Conservation (phyloP, 306 rosid species). For the Quercus engelmannii region DNA sequence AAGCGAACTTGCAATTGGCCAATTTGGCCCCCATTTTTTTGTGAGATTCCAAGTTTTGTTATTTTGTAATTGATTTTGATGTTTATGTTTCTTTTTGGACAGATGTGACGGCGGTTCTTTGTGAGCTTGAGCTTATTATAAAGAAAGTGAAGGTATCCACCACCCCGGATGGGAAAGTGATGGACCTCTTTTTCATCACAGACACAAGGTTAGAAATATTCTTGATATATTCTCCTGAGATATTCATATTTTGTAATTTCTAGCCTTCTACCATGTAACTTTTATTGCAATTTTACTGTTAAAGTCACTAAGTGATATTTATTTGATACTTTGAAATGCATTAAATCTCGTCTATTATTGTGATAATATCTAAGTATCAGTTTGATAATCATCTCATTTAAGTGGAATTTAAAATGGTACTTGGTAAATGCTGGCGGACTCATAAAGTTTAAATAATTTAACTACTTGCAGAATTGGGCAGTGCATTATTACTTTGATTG, state of each 20-base stretch:
- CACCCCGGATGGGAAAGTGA: conserved; percentile 91
- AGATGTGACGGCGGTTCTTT: conserved; percentile 90
- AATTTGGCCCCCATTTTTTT: not conserved
- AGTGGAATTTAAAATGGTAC: not conserved
- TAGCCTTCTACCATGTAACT: not conserved
- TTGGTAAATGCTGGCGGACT: not conserved
- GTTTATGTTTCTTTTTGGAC: conserved; percentile 22
- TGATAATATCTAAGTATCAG: not conserved
- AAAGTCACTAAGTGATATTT: not conserved
- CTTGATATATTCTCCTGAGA: conserved; percentile 6
- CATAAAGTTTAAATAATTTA: not conserved
- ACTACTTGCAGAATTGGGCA: not conserved
- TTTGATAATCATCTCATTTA: not conserved
- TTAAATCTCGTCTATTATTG: not conserved
- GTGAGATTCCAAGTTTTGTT: not conserved
- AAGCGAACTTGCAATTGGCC: not conserved
- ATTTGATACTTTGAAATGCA: not conserved
- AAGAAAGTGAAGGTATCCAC: conserved; percentile 92
- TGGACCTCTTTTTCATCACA: conserved; percentile 90
- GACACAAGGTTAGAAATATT: conserved; percentile 64
- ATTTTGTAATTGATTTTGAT: not conserved
- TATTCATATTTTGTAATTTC: conserved; percentile 1
- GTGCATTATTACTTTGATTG: not conserved
- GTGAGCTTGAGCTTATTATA: conserved; percentile 77
- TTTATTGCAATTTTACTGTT: not conserved